Percentiles rank a stretch among this genome's conserved stretches.
Evolutionary conservation across 78 protist genomes (phyloP).

Genomic region (Planoprotostelium fungivorum): DNA sequence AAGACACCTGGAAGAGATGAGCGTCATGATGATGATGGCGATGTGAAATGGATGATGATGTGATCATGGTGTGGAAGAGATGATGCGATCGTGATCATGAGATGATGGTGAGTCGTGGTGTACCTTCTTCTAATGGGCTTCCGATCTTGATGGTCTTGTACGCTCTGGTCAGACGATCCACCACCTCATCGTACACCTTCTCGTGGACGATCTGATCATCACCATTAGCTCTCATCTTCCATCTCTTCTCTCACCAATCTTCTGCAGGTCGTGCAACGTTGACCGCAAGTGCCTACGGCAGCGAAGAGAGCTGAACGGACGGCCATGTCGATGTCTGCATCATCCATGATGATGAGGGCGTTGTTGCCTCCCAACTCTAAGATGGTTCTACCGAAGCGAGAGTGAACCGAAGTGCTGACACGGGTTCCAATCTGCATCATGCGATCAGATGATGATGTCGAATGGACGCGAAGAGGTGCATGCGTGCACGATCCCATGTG

Average conservation of each 20-base stretch:
- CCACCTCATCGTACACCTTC: conserved; percentile 54
- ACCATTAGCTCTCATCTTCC: no score
- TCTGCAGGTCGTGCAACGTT: conserved; percentile 85
- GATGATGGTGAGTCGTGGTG: no score
- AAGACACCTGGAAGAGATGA: conserved; percentile 32
- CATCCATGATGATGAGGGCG: conserved; percentile 82
- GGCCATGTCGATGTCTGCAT: conserved; percentile 80
- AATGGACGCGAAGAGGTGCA: neutral
- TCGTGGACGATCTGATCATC: conserved; percentile 85
- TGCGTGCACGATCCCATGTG: no score
- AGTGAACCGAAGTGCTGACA: conserved; percentile 52
- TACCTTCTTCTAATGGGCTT: conserved; percentile 63
- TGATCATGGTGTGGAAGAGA: no score
- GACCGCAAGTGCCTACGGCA: conserved; percentile 91
- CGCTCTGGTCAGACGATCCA: conserved; percentile 61
- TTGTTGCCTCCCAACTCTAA: conserved; percentile 92
- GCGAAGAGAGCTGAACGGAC: conserved; percentile 72
- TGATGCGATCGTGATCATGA: neutral
- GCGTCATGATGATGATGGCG: no score
- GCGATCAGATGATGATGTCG: neutral
- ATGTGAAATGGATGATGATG: no score
- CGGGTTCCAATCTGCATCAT: conserved; percentile 45
- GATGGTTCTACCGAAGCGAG: conserved; percentile 77
- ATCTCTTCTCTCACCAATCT: conserved; percentile 36
- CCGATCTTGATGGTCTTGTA: conserved; percentile 71